Base-by-base conservation (phyloP, 2,329 filamentous ascomycete species). In the Claviceps sp. region DNA sequence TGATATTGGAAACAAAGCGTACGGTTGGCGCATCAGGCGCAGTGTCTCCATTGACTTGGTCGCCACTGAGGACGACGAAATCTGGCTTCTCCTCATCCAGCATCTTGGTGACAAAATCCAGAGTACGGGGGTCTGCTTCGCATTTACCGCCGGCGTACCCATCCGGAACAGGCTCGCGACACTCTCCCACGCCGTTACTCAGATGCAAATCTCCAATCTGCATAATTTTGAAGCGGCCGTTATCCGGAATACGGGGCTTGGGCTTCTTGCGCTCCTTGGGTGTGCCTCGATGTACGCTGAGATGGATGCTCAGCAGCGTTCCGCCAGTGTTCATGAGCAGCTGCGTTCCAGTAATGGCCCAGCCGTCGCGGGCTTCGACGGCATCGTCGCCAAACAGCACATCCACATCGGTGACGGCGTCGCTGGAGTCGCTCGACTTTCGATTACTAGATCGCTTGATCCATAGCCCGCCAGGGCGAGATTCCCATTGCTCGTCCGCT, bases 191-290 rank as follows among this genome's bases (percentile, higher is more conserved):
- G 9, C 91, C 93, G 2, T 93, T 98, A 62, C 88, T 91, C 52
- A 98, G 71, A 67, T 98, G 93, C 55, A 97, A 71, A 70, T 98
- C 93, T n/a, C 89, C 86, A 51, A 95, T 75, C 68, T 98, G 93
- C 77, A 98, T 82, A 57, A 98, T 95, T 73, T 97, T 97, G 73
- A 97, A 97, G 60, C 85, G 88, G 34, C 91, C 93, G 64, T 93
- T 88, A 55, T 94, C 88, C 44, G 80, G 79, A 56, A 98, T 88
- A 53, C 86, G 80, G 11, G 85, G 86, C 40, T 80, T 72, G 1
- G 86, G 85, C 64, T 84, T 89, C 61, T 82, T 77, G 38, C 76
- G 66, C 57, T 83, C 79, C 22, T 73, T 71, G 22, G 79, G 79
- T 49, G 75, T 72, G 2, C 93, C 91, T 59, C 86, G 79, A 49